phyloP scores from a whole-genome alignment of 2,329 filamentous ascomycete species.

The Claviceps africana region DNA sequence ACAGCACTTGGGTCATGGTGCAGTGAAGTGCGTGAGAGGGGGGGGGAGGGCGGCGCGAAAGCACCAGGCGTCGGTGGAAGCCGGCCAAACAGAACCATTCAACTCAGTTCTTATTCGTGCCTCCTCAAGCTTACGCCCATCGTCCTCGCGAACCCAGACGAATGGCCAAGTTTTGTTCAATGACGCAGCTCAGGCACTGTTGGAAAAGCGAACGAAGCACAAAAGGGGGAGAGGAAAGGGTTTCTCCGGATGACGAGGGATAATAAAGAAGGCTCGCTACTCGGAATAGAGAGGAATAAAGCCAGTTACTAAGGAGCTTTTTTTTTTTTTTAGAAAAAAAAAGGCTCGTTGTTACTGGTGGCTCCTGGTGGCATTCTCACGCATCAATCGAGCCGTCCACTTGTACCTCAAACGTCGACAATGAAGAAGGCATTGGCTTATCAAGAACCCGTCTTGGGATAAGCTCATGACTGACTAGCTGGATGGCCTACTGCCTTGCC shows the following conservation, averaged over 20 bases:
- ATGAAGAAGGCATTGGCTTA: slow-evolving; percentile 3
- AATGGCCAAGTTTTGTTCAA: background rate
- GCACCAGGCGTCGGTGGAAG: slow-evolving; percentile 1
- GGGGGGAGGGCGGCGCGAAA: background rate
- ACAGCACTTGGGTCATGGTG: slow-evolving; percentile 14
- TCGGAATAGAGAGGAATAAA: slow-evolving; percentile 5
- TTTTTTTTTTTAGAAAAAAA: background rate
- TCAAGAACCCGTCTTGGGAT: slow-evolving; percentile 9
- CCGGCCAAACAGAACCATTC: slow-evolving; percentile 3
- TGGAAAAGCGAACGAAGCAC: background rate
- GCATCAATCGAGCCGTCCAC: background rate
- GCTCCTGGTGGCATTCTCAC: slow-evolving; percentile 4
- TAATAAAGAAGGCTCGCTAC: slow-evolving; percentile 5
- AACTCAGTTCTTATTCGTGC: background rate
- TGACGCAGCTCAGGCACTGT: background rate
- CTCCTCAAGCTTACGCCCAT: slow-evolving; percentile 3
- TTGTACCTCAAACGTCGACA: slow-evolving; percentile 5
- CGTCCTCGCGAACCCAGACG: background rate
- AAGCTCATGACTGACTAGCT: slow-evolving; percentile 7
- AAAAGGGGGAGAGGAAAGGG: background rate
- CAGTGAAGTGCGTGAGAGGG: background rate
- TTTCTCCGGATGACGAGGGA: slow-evolving; percentile 4
- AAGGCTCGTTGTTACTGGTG: background rate
- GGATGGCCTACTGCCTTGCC: slow-evolving; percentile 3
- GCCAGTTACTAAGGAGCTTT: slow-evolving; percentile 1